phyloP scores from a whole-genome alignment of 163 green algal genomes.

The Chlorella variabilis region DNA sequence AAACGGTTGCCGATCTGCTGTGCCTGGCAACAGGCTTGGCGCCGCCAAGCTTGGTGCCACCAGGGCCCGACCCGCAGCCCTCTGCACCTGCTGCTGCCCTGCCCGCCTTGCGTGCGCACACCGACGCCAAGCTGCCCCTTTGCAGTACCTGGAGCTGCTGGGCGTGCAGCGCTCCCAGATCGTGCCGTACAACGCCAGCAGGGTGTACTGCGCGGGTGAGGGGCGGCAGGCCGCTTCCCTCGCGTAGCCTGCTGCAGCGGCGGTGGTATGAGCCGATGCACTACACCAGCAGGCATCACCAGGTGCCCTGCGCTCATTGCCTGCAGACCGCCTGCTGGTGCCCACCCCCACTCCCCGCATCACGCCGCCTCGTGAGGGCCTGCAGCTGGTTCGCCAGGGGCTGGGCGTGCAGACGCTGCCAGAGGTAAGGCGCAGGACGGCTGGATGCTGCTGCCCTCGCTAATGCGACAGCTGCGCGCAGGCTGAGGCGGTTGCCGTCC shows the following conservation, averaged over 20 bases:
- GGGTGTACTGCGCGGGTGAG: constrained; percentile 49
- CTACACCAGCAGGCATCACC: no score
- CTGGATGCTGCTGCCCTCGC: no score
- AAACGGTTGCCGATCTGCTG: not conserved
- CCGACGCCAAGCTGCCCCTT: no score
- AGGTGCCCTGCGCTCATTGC: not conserved
- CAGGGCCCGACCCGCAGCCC: no score
- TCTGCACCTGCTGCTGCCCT: no score
- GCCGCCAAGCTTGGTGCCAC: no score
- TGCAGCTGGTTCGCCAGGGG: constrained; percentile 20
- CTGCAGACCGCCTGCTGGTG: constrained; percentile 36
- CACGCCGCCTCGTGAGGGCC: constrained; percentile 45
- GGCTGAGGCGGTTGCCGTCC: no score
- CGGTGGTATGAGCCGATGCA: not conserved
- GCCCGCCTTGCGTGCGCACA: no score
- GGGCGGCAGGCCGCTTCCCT: not conserved
- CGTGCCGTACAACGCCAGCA: constrained; percentile 44
- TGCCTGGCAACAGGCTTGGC: no score
- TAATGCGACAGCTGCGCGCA: no score
- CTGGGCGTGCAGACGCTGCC: constrained; percentile 36
- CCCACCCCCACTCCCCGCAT: constrained; percentile 44
- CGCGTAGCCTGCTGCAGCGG: no score
- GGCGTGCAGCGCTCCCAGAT: constrained; percentile 37
- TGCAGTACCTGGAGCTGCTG: constrained; percentile 44
- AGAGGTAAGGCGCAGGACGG: not conserved